Base-by-base conservation (phyloP, 768 basidiomycete genomes). In the Rhizopogon vulgaris region DNA sequence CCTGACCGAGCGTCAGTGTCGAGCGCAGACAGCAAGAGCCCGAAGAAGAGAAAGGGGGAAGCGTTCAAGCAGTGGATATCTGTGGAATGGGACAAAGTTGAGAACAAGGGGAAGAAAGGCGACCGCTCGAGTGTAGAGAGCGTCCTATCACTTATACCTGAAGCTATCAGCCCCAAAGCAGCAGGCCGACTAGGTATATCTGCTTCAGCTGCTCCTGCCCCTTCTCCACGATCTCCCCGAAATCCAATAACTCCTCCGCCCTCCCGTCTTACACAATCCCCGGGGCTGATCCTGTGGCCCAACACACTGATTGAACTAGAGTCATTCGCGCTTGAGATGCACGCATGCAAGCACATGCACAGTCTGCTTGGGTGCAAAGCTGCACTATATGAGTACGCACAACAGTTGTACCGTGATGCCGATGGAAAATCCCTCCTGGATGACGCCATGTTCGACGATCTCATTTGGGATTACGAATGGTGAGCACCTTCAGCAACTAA, bases 271-370 rank as follows among this genome's bases (percentile, higher is more conserved):
- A 60, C 73, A 41, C 85, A 86, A 61, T 82, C 82, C 1, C 76
- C 83, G 6, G 87, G 87, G 1, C 65, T 89, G 6, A 60, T 88
- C 22, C 66, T 87, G 32, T 78, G 71, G 74, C 82, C 78, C 6
- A 68, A 73, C 24, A 79, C 77, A 6, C 85, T 84, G 63, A 70
- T 87, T 41, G 77, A 83, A 1, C 69, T 84, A 57, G 51, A 73
- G 0, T 74, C 85, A 22, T 60, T 64, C 3, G 85, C 86, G 61
- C 70, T 89, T 32, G 87, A 89, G 69, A 82, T 85, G 81, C 83
- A 87, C 59, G 75, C 80, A n/a, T 83, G 81, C 68, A 85, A 82
- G 67, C 75, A 83, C 60, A 67, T 87, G 45, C 83, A 89, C 60
- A 74, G 75, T 6, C 63, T 90, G 3, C 69, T 90, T 24, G 79